Percentiles rank a stretch among this genome's conserved stretches.
Conservation (phyloP, 192 early-diverging fungal species). For the Entomortierella chlamydospora region DNA sequence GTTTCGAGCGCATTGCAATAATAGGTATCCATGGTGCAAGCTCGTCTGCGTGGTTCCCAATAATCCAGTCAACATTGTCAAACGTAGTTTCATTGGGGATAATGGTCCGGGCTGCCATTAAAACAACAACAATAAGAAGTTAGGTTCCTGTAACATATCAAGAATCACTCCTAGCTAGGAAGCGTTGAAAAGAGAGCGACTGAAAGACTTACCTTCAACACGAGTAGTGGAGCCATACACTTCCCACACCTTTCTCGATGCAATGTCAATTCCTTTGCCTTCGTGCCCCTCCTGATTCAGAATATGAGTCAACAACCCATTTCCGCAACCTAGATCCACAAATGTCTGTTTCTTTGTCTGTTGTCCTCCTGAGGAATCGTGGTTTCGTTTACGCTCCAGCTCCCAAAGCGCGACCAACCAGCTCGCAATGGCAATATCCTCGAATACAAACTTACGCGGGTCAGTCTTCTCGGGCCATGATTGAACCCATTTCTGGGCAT, state of each 20-base stretch:
- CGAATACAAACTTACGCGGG: conserved; percentile 85
- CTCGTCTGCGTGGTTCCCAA: conserved; percentile 93
- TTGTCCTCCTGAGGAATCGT: neutral
- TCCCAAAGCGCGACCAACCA: conserved; percentile 85
- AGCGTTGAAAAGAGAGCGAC: too few species aligned
- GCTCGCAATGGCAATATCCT: conserved; percentile 89
- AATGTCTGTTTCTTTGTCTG: conserved; percentile 60
- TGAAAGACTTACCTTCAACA: conserved; percentile 56
- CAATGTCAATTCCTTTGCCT: conserved; percentile 83
- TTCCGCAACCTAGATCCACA: conserved; percentile 89
- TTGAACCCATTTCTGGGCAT: conserved; percentile 73
- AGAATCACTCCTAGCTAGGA: too few species aligned
- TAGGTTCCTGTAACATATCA: too few species aligned
- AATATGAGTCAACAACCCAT: conserved; percentile 83
- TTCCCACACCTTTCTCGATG: conserved; percentile 82
- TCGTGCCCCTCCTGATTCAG: conserved; percentile 75
- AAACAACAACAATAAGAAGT: neutral
- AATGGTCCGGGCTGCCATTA: conserved; percentile 67
- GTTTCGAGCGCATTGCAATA: conserved; percentile 67
- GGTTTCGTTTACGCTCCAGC: conserved; percentile 38
- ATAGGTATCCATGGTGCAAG: conserved; percentile 88
- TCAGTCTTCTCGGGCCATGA: conserved; percentile 89
- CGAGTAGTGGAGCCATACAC: conserved; percentile 58
- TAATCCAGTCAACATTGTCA: conserved; percentile 76
- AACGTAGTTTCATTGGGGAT: conserved; percentile 60